Base-by-base conservation (phyloP, 371 early-diverging fungal species). In the Lichtheimia ramosa region DNA sequence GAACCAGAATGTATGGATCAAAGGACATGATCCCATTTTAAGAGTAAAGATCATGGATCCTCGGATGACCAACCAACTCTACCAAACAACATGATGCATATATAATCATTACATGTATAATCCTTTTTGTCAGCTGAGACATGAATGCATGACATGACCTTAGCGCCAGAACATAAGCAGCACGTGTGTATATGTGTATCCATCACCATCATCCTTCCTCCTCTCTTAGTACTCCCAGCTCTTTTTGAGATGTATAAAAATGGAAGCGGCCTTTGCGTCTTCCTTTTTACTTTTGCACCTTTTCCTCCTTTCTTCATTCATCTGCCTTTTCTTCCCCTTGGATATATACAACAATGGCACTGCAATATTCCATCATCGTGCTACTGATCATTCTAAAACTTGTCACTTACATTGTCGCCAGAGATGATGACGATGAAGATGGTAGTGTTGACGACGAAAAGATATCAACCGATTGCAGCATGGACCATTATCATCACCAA, bases 151-250 rank as follows among this genome's bases (percentile, higher is more conserved):
- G 34, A 34, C 34, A 34, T 34, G 34, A 34, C 34, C 34, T 34
- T 34, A 34, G 34, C 34, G 34, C 34, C 34, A 34, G 34, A 16
- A 16, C 21, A n/a, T n/a, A n/a, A 16, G 5, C 0, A 18, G 46
- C 88, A 91, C 55, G 87, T 83, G 48, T 87, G 90, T 64, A 83
- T 46, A 16, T 46, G 46, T 46, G 21, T 16, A 46, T 88, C 2
- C 87, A 83, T 84, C 21, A 46, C 46, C 46, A 18, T 18, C 51
- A 5, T 51, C 23, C 7, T 25, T 5, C 14, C 51, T 25, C 51
- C 51, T 25, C 51, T 51, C n/a, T 51, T 18, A 15, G 24, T 39
- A 39, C 20, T 53, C 39, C 53, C 34, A 34, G 34, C 34, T 34
- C 34, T 6, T 34, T 34, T 34, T 10, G 34, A 34, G 34, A 34